Evolutionary conservation across 352 stramenopile genomes (phyloP), one percentile per base, ranked within the genome.

Genomic region (Globisporangium cederbergense): DNA sequence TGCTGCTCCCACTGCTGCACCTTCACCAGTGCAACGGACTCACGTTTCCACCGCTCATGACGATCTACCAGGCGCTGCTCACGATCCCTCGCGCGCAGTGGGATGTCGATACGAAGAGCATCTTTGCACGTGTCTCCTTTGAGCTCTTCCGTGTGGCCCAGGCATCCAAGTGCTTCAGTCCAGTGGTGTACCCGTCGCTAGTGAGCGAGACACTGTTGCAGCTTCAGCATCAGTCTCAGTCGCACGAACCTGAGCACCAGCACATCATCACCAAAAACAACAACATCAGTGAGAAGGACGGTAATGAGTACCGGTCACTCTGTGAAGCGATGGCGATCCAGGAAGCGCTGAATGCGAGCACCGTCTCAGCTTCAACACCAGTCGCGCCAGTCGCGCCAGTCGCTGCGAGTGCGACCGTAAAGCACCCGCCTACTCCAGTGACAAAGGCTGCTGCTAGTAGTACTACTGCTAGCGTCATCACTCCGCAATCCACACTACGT

Each of bases 1-100:
- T 89, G 1, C 43, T 92, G 62, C 68, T 94, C 1, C 86, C 86
- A 18, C 54, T 92, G n/a, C 64, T 92, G 0, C 81, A 90, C 47
- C 65, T 90, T 32, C 68, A 79, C 4, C 73, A 75, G 20, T 64
- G 71, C 13, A 74, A 71, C 34, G 75, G 68, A 2, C 22, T 88
- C 34, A 73, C 72, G 0, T 90, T 89, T 34, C 65, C 76, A 18
- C 66, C 78, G 8, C 66, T 94, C 11, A 72, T 81, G 58, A 89
- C 73, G 11, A 74, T 80, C 20, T 83, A 88, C 28, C 71, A 90
- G 72, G 72, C 65, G 5, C 61, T 79, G n/a, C 58, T 58, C 20
- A 67, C 66, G 38, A 75, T 74, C 36, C 59, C 66, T 9, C 10
- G 14, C 13, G 18, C 22, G 6, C 46, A 73, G 2, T 89, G 79